A percentile compares a stretch with the other conserved stretches of the same genome.
Conservation (phyloP, 2,329 filamentous ascomycete species). For the Talaromyces sp. region DNA sequence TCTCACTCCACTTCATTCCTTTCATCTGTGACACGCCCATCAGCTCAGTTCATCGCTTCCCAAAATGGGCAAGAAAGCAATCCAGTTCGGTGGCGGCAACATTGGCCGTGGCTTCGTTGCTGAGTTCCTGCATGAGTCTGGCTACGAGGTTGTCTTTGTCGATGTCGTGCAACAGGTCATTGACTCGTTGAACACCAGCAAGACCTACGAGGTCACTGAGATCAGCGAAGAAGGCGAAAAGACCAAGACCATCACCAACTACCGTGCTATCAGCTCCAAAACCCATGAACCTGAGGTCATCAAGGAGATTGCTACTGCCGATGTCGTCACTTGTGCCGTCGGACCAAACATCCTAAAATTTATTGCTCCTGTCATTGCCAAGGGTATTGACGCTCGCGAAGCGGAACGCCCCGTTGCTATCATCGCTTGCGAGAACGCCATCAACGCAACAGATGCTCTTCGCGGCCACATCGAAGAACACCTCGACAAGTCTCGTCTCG, state of each 20-base stretch:
- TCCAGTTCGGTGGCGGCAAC: slow-evolving; percentile 85
- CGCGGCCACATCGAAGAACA: slow-evolving; percentile 78
- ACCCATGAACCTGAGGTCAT: slow-evolving; percentile 77
- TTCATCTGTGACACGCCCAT: not conserved
- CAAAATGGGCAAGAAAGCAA: slow-evolving; percentile 55
- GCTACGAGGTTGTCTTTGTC: slow-evolving; percentile 93
- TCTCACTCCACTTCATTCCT: slow-evolving; percentile 1
- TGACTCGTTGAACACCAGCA: slow-evolving; percentile 69
- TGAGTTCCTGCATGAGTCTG: slow-evolving; percentile 90
- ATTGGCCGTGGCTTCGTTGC: slow-evolving; percentile 85
- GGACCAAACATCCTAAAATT: slow-evolving; percentile 95
- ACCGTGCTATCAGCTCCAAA: slow-evolving; percentile 94
- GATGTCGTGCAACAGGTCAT: slow-evolving; percentile 88
- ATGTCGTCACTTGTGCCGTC: slow-evolving; percentile 93
- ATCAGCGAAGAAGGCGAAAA: slow-evolving; percentile 80
- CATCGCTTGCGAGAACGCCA: slow-evolving; percentile 98
- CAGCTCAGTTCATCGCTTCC: not conserved
- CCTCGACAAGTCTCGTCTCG: slow-evolving; percentile 66
- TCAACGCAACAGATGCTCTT: slow-evolving; percentile 87
- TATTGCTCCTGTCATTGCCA: slow-evolving; percentile 92
- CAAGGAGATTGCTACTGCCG: slow-evolving; percentile 80
- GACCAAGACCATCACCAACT: slow-evolving; percentile 85
- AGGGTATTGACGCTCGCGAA: slow-evolving; percentile 79
- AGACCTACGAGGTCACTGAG: slow-evolving; percentile 88
- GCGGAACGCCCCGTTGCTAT: slow-evolving; percentile 71